Evolutionary conservation across 495 filamentous ascomycete species (phyloP), one percentile per base, ranked within the genome.

Genomic region (Haplographium delicatum): DNA sequence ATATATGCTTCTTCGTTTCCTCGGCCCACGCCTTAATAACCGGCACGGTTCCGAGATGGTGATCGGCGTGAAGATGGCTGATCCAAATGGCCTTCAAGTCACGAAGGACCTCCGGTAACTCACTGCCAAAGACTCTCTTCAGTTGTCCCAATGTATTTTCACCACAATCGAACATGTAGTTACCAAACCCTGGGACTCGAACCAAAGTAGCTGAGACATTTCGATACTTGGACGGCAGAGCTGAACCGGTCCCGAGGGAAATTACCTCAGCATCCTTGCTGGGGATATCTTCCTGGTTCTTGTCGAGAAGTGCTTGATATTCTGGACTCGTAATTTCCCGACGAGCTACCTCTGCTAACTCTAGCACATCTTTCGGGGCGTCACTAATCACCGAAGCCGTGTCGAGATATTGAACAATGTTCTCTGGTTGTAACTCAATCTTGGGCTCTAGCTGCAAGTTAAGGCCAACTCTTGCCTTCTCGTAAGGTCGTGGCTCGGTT

Each of bases 121-220:
- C 73, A 4, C 73, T 68, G 3, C 72, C 72, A 58, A 83, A 94
- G 3, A 85, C 67, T 34, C 93, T 86, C 46, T 80, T 80, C 18
- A 99, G 65, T 61, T 96, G 91, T n/a, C 93, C 93, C 13, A 97
- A 72, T 0, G 93, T 96, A 56, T 86, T 87, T 65, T 99, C 93
- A 51, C 93, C 93, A 56, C 83, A 88, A 65, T 99, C 93, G 35
- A 99, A 74, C 2, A 99, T 67, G 50, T 91, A 91, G 61, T 76
- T 89, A 7, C 93, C 93, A 41, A 74, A 76, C 0, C 80, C 84
- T n/a, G 93, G 93, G 1, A 91, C 83, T 18, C 87, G 76, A 31
- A 97, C 57, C 6, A 99, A 72, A 1, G 89, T 96, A 5, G 84
- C 82, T 22, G 89, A 95, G 33, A 97, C 93, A 64, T 97, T 99